Percentiles rank a stretch among this genome's conserved stretches.
phyloP scores from a whole-genome alignment of 805 yeast genomes.

The Debaryomyces prosopidis region DNA sequence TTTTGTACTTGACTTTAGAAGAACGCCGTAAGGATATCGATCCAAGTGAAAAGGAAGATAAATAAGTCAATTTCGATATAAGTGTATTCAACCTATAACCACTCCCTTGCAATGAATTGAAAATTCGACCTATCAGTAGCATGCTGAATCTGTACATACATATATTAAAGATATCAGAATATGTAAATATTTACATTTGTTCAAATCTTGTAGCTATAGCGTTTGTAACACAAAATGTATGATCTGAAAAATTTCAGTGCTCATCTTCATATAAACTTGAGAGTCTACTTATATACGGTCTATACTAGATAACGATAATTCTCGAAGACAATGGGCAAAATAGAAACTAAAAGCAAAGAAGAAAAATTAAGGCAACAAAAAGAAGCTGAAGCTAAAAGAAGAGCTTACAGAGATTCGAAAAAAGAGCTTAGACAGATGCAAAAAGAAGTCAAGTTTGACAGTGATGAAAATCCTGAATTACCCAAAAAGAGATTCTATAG shows the following conservation, averaged over 20 bases:
- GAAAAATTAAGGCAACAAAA: constrained; percentile 13
- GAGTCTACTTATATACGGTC: no score
- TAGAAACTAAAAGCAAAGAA: neutral
- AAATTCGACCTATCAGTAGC: no score
- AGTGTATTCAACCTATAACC: no score
- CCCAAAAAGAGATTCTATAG: constrained; percentile 89
- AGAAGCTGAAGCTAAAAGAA: constrained; percentile 43
- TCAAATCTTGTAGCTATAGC: no score
- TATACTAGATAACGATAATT: neutral
- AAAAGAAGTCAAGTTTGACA: constrained; percentile 49
- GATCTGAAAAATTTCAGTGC: neutral
- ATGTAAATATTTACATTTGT: no score
- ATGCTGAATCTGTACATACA: no score
- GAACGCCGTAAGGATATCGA: constrained; percentile 41
- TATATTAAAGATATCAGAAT: no score
- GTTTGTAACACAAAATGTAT: neutral
- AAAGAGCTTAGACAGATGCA: constrained; percentile 43
- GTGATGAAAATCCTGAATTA: constrained; percentile 41
- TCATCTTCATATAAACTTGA: neutral
- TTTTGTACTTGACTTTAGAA: constrained; percentile 73
- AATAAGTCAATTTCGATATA: neutral
- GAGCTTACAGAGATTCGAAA: constrained; percentile 49
- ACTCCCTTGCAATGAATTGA: no score
- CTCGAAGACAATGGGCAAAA: neutral
- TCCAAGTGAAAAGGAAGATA: constrained; percentile 14